Base-by-base conservation (phyloP, 305 asterid species). In the Plantago coronopus region DNA sequence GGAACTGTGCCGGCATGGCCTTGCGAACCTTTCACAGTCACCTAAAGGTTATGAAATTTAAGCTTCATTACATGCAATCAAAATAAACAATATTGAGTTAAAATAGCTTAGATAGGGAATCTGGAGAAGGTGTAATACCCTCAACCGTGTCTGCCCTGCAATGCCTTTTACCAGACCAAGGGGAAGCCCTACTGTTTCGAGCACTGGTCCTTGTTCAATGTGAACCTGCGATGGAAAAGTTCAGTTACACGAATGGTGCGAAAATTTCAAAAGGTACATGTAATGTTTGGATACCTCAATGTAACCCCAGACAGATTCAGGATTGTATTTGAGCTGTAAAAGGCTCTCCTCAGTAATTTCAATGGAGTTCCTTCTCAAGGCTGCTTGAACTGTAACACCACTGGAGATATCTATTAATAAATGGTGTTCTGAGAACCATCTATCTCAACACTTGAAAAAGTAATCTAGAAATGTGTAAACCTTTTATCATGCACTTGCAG, bases 1-100 rank as follows among this genome's bases (percentile, higher is more conserved):
- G 99, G 97, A 64, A 93, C 96, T 38, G 99, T 93, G 70, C 97
- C 99, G 0, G 97, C 99, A 64, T 93, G 97, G 65, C 99, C 99
- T 79, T 93, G 99, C 50, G 96, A 80, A 55, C 99, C 99, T 83
- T 74, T 89, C 67, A 89, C 94, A 0, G 86, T 85, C 72, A 89
- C 97, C 97, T 91, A 78, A 68, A 74, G 34, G 31, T 57, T 18
- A 72, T 17, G 42, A 38, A 27, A 61, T 15, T 29, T 20, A 48
- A 44, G 42, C 37, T 64, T 69, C 15, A 14, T 61, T 18, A 45
- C 17, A 37, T 22, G 48, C 19, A 59, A 48, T 7, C 10, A 43
- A 29, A 55, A 45, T 47, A 37, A 17, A 7, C 19, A 17, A 42
- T 19, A 38, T 38, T 40, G 42, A 63, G 15, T 17, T 50, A 50